phyloP scores from a whole-genome alignment of 768 basidiomycete species.

The Kwoniella heveanensis region DNA sequence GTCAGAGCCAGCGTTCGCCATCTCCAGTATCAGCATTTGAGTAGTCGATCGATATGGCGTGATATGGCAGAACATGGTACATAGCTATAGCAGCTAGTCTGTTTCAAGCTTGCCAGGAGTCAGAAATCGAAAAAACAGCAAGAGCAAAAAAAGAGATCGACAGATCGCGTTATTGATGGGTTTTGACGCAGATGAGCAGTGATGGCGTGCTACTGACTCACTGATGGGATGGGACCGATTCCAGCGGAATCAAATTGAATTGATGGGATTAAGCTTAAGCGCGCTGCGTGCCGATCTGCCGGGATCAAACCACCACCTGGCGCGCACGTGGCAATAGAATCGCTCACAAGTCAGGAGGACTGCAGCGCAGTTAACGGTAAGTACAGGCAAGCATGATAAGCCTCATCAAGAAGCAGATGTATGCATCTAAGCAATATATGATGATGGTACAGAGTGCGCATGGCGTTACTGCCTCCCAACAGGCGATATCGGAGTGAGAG shows the following conservation, averaged over 20 bases:
- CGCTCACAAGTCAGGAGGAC: neutral
- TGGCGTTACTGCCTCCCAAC: no score
- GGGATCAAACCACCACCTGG: no score
- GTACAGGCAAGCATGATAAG: neutral
- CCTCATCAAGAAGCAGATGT: neutral
- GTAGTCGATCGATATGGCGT: neutral
- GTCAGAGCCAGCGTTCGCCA: neutral
- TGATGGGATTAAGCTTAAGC: no score
- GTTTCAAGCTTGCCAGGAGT: neutral
- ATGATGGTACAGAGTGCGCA: no score
- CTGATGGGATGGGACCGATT: neutral
- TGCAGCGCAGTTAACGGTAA: neutral
- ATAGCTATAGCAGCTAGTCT: no score
- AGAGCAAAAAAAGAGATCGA: neutral
- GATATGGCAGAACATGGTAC: no score
- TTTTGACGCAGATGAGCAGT: neutral
- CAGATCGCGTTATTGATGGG: neutral
- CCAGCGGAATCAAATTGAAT: no score
- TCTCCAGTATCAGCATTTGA: no score
- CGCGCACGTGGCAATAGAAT: neutral
- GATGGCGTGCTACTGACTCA: no score
- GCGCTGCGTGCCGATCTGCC: no score
- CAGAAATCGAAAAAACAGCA: neutral
- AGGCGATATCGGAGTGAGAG: no score
- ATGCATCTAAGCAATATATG: neutral